Evolutionary conservation across 768 basidiomycete genomes (phyloP).

Genomic region (Gymnopilus junonius): DNA sequence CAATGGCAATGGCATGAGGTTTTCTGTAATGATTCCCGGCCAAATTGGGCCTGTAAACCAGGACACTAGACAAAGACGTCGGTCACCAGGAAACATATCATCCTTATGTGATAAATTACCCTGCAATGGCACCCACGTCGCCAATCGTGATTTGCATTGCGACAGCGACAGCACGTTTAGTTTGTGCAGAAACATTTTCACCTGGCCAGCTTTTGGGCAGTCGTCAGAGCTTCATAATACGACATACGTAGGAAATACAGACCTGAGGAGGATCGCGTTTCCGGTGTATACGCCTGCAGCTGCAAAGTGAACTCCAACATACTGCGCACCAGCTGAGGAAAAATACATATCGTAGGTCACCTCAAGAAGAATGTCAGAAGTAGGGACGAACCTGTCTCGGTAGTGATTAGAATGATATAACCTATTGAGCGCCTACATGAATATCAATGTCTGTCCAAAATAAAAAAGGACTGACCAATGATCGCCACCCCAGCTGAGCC

Average conservation of each 20-base stretch:
- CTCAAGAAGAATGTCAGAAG: background rate
- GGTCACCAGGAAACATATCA: background rate
- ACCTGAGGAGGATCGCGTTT: constrained; percentile 61
- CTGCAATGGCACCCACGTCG: constrained; percentile 62
- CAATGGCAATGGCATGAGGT: constrained; percentile 63
- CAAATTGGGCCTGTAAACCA: constrained; percentile 58
- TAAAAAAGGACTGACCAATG: constrained; percentile 41
- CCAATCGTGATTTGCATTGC: constrained; percentile 70
- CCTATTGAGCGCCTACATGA: constrained; percentile 36
- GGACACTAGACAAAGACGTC: constrained; percentile 36
- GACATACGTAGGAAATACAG: background rate
- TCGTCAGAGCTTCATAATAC: background rate
- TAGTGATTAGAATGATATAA: constrained; percentile 58
- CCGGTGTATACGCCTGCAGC: constrained; percentile 62
- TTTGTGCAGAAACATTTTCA: constrained; percentile 72
- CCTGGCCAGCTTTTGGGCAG: constrained; percentile 51
- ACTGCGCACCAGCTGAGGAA: constrained; percentile 52
- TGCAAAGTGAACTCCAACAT: constrained; percentile 59
- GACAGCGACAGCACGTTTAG: constrained; percentile 64
- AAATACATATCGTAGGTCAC: background rate
- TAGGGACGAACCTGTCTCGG: constrained; percentile 42
- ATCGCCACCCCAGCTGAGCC: constrained; percentile 52
- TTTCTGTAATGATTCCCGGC: constrained; percentile 50
- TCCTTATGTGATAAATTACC: constrained; percentile 25
- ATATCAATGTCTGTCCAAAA: background rate